A percentile compares a stretch with the other conserved stretches of the same genome.
Evolutionary conservation across 1,284 basidiomycete genomes (phyloP).

Genomic region (Malassezia slooffiae): DNA sequence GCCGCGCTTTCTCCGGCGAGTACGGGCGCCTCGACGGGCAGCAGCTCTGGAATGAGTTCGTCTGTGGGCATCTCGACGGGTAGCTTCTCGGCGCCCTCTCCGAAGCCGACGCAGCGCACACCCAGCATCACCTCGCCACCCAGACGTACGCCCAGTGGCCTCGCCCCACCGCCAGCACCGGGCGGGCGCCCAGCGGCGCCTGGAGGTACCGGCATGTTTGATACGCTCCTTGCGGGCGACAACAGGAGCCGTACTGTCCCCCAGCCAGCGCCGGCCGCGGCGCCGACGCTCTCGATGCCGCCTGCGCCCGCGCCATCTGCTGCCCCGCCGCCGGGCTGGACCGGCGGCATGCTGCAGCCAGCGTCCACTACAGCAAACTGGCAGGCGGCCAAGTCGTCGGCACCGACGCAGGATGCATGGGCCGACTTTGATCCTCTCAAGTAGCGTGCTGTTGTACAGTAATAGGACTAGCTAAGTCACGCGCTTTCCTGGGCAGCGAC

Average conservation of each 20-base stretch:
- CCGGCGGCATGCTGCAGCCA: conserved; percentile 15
- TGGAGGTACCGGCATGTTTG: conserved; percentile 2
- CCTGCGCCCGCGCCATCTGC: not conserved
- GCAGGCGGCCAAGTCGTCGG: not conserved
- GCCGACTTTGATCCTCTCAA: conserved; percentile 11
- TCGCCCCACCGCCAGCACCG: not conserved
- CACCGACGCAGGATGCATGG: conserved; percentile 2
- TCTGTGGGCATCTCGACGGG: too few relatives aligned
- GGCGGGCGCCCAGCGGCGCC: not conserved
- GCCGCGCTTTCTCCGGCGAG: too few relatives aligned
- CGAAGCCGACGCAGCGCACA: too few relatives aligned
- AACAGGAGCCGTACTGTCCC: not conserved
- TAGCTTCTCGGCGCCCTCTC: too few relatives aligned
- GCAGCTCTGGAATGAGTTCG: too few relatives aligned
- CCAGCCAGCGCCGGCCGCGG: not conserved
- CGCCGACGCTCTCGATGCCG: not conserved
- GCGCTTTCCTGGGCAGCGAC: conserved; percentile 51
- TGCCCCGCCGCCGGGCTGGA: conserved; percentile 19
- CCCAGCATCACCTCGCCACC: too few relatives aligned
- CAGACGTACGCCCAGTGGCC: too few relatives aligned
- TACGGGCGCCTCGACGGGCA: too few relatives aligned
- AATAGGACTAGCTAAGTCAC: not conserved
- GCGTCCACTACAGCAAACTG: not conserved
- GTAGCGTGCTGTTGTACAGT: not conserved
- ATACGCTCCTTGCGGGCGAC: not conserved